Conservation (phyloP, 129 eudicot genomes). For the Centrapalus pauciflorus region DNA sequence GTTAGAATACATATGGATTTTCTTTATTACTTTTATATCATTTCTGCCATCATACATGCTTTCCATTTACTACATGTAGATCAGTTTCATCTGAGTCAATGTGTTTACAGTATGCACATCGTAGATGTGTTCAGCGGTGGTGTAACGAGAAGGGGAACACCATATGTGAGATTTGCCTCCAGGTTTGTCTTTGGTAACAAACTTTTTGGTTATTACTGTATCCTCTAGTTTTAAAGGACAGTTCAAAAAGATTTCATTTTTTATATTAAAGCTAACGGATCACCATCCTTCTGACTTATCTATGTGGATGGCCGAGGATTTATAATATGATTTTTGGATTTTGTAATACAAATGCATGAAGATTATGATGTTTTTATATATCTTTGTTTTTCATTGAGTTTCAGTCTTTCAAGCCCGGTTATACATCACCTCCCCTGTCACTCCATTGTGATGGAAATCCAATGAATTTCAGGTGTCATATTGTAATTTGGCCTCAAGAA, state of each 20-base stretch:
- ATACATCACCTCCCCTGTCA: conserved; percentile 61
- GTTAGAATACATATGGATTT: no score
- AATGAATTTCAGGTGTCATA: conserved; percentile 62
- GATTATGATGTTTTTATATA: no score
- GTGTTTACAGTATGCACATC: conserved; percentile 68
- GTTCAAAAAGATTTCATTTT: background rate
- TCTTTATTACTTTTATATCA: no score
- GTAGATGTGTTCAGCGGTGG: conserved; percentile 78
- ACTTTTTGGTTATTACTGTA: background rate
- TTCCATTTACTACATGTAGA: background rate
- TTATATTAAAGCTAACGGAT: background rate
- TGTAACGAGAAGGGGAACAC: conserved; percentile 91
- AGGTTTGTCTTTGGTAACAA: conserved; percentile 37
- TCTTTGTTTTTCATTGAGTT: conserved; percentile 25
- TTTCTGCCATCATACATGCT: background rate
- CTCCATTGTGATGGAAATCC: conserved; percentile 48
- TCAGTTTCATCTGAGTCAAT: background rate
- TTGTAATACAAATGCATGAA: no score
- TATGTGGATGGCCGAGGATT: no score
- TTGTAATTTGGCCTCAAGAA: background rate
- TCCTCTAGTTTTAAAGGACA: background rate
- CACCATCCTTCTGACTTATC: background rate
- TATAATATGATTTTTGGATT: no score
- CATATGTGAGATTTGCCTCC: conserved; percentile 69
- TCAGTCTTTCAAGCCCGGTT: conserved; percentile 70